A percentile compares a stretch with the other conserved stretches of the same genome.
Evolutionary conservation across 2,329 filamentous ascomycete genomes (phyloP).

Genomic region (Aspergillus glaucus): DNA sequence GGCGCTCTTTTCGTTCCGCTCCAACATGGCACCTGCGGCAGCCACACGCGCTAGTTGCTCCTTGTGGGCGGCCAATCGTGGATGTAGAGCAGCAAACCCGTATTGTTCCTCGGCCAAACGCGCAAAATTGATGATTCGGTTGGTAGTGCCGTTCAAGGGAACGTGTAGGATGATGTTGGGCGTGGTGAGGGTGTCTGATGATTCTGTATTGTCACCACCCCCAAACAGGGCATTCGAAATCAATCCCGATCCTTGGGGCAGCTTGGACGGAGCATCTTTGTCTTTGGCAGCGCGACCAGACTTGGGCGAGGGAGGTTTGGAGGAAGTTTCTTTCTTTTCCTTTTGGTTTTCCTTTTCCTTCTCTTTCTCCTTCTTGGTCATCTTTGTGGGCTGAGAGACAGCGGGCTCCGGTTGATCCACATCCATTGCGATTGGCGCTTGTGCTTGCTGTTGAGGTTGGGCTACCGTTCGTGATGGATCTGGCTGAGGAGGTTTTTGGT

Average conservation of each 20-base stretch:
- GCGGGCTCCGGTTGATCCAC: constrained; percentile 25
- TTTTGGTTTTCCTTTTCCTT: constrained; percentile 29
- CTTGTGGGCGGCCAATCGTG: constrained; percentile 79
- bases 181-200: constrained; percentile 42
- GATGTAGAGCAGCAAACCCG: constrained; percentile 89
- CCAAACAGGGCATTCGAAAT: constrained; percentile 58
- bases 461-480: not conserved
- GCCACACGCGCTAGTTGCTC: constrained; percentile 83
- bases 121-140: constrained; percentile 93
- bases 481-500: not conserved
- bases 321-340: constrained; percentile 39
- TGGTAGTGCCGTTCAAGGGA: constrained; percentile 70
- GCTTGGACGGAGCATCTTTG: constrained; percentile 50
- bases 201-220: constrained; percentile 40
- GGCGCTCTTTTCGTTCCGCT: constrained; percentile 62
- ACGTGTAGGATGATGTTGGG: constrained; percentile 82
- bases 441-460: constrained; percentile 10
- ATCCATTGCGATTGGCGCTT: constrained; percentile 27
- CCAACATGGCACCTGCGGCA: constrained; percentile 77
- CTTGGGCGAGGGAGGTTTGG: constrained; percentile 52
- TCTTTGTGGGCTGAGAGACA: constrained; percentile 17
- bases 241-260: constrained; percentile 58
- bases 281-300: constrained; percentile 49
- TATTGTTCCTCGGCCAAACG: constrained; percentile 89
- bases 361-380: constrained; percentile 34